These are phyloP conservation scores for Corchorus olitorius DNA, from an alignment of 345 rosid species.

Conservation along the genomic window DNA sequence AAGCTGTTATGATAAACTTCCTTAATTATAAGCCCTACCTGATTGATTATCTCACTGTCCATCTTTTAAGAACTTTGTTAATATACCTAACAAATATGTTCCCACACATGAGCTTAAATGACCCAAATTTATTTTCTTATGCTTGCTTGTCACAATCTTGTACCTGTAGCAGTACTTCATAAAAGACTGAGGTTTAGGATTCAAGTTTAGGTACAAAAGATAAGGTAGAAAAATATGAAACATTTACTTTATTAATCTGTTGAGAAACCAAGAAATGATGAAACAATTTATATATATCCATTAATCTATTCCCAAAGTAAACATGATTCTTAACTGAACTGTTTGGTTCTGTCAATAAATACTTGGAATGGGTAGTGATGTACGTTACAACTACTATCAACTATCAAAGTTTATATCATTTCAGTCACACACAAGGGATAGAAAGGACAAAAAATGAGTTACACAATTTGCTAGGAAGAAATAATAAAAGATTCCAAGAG, in stretches of 20 bases:
- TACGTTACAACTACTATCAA: no score
- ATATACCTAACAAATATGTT: background rate
- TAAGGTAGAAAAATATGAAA: background rate
- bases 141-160: background rate
- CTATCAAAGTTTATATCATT: background rate
- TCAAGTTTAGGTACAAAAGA: background rate
- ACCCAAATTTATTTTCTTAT: background rate
- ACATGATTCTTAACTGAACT: background rate
- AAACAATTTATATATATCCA: slow-evolving; percentile 4
- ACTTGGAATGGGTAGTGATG: background rate
- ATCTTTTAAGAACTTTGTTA: background rate
- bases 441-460: background rate
- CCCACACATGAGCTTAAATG: background rate
- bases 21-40: slow-evolving; percentile 9
- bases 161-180: no score
- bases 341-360: background rate
- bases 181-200: background rate
- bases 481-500: slow-evolving; percentile 14
- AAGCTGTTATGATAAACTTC: slow-evolving; percentile 9
- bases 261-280: background rate
- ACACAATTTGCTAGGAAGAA: background rate
- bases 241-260: background rate
- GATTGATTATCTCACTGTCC: slow-evolving; percentile 13
- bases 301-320: slow-evolving; percentile 18
- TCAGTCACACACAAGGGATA: background rate